Evolutionary conservation across 495 filamentous ascomycete species (phyloP), one percentile per base, ranked within the genome.

Genomic region (Hypoxylon lenormandii): DNA sequence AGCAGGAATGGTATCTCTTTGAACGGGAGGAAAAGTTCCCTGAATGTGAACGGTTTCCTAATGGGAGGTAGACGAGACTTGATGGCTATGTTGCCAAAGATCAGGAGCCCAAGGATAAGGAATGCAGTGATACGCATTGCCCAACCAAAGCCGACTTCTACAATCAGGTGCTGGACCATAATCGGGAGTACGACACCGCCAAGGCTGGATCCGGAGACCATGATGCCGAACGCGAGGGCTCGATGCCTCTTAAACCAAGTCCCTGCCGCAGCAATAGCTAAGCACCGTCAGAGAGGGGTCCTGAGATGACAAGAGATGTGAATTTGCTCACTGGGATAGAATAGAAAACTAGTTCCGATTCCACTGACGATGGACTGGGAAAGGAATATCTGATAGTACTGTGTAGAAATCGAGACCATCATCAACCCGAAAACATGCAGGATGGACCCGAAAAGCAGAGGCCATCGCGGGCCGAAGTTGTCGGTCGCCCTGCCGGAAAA

Each of bases 401-500:
- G 64, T 3, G 71, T 80, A 1, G 83, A 82, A 6, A 89, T 70
- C 19, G 80, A 85, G 6, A 88, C 81, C 90, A 92, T 92, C 88
- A 91, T 90, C n/a, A 92, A 76, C 16, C 88, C 89, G 56, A 91
- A 89, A 60, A 91, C 84, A 61, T 90, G 86, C 47, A 90, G 63
- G 46, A 90, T 74, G 0, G 84, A 81, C 10, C 89, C 89, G 18
- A 76, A 73, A 0, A 87, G 48, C 2, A 92, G 74, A 5, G 90
- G 79, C 56, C 78, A 86, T 45, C 81, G 78, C 2, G 89, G 89
- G 3, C 89, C 89, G 49, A 87, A 87, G 55, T 81, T 84, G 66
- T 93, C 91, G 64, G 84, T 90, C 11, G 90, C 42, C 51, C 83
- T 84, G 3, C 89, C 89, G 37, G 81, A 77, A 36, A 88, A 54